Evolutionary conservation across 2,329 filamentous ascomycete species (phyloP).

Genomic region (Exophiala oligosperma): DNA sequence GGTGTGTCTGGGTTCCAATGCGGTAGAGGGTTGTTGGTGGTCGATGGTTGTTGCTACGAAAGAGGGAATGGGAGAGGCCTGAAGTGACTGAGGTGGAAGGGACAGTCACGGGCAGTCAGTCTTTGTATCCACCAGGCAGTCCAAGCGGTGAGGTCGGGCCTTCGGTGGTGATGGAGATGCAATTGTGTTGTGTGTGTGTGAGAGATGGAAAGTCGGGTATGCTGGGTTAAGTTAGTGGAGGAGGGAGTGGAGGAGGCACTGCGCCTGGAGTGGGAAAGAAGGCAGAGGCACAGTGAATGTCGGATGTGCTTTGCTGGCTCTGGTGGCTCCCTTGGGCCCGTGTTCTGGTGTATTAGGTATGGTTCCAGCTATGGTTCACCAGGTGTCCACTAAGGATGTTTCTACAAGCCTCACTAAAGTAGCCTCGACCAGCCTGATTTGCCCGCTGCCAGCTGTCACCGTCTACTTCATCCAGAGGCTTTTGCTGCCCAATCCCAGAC

Average conservation of each 20-base stretch:
- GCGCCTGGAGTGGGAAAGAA: background rate
- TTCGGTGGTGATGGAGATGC: background rate
- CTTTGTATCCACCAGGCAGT: background rate
- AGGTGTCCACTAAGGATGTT: too few species aligned
- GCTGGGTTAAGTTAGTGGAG: background rate
- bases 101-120: background rate
- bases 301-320: too few species aligned
- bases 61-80: background rate
- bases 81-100: background rate
- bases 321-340: too few species aligned
- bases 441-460: background rate
- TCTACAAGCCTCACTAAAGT: background rate
- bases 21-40: background rate
- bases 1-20: too few species aligned
- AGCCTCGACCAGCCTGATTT: background rate
- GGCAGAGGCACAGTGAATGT: too few species aligned
- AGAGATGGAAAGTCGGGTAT: background rate
- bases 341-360: too few species aligned
- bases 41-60: background rate
- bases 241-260: background rate
- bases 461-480: background rate
- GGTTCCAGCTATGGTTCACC: too few species aligned
- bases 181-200: background rate
- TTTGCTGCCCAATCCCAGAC: constrained; percentile 1
- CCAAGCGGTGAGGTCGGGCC: constrained; percentile 1